A percentile compares a stretch with the other conserved stretches of the same genome.
Conservation (phyloP, 2,329 filamentous ascomycete species). For the Rhynchosporium secalis region DNA sequence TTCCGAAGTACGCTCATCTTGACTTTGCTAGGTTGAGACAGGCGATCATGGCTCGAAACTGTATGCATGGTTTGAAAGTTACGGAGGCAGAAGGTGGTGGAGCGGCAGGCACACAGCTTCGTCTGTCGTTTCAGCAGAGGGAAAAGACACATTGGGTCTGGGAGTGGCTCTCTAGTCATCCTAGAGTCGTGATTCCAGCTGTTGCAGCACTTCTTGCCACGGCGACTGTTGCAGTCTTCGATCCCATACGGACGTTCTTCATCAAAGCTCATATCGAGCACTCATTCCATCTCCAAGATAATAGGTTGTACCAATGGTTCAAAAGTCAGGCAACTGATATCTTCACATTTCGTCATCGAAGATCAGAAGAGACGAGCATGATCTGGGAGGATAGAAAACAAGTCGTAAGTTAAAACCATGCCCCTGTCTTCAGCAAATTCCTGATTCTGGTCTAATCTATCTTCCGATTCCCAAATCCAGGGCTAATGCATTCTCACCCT, state of each 20-base stretch:
- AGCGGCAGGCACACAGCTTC: slow-evolving; percentile 71
- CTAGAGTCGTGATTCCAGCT: slow-evolving; percentile 81
- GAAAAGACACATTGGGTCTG: slow-evolving; percentile 76
- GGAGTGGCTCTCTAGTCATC: slow-evolving; percentile 85
- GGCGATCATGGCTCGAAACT: slow-evolving; percentile 46
- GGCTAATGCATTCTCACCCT: not conserved
- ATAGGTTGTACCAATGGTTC: slow-evolving; percentile 76
- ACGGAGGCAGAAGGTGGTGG: slow-evolving; percentile 70
- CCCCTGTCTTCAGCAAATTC: not conserved
- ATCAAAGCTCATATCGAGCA: slow-evolving; percentile 85
- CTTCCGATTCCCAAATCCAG: not conserved
- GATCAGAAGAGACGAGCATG: slow-evolving; percentile 66
- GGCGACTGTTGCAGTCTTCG: slow-evolving; percentile 84
- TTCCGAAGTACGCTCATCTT: slow-evolving; percentile 77
- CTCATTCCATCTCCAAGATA: slow-evolving; percentile 72
- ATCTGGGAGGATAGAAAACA: slow-evolving; percentile 84
- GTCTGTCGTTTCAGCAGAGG: slow-evolving; percentile 80
- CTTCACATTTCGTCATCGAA: slow-evolving; percentile 57
- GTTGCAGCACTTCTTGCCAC: slow-evolving; percentile 79
- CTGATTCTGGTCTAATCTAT: not conserved
- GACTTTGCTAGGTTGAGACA: slow-evolving; percentile 65
- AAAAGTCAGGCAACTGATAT: slow-evolving; percentile 69
- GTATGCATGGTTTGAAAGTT: slow-evolving; percentile 81
- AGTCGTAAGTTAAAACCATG: slow-evolving; percentile 53
- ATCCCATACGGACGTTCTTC: slow-evolving; percentile 91